These are phyloP conservation scores for Cenchrus purpureus DNA, from an alignment of 176 grass and related monocot species.

Conservation along the genomic window DNA sequence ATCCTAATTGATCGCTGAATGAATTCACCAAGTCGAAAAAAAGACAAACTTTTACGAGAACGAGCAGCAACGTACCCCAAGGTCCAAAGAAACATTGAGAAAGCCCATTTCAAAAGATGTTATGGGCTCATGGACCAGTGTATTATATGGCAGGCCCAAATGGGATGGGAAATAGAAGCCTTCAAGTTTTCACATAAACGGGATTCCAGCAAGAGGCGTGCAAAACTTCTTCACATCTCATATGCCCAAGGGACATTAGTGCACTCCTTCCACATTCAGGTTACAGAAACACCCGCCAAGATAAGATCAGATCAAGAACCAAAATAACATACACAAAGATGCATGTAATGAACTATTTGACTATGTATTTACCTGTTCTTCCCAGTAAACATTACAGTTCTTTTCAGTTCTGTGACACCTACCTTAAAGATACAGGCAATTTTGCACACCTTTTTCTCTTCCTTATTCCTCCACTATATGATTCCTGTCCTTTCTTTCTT, in stretches of 20 bases:
- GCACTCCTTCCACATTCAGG: background rate
- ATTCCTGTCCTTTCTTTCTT: constrained; percentile 30
- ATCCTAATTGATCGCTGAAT: too few relatives aligned
- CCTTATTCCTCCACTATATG: constrained; percentile 37
- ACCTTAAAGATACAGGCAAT: constrained; percentile 44
- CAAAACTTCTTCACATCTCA: too few relatives aligned
- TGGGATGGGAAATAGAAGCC: too few relatives aligned
- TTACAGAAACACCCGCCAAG: background rate
- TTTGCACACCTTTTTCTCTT: constrained; percentile 14
- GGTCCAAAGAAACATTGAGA: background rate
- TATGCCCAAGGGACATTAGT: background rate
- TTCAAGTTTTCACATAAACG: too few relatives aligned
- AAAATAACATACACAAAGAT: background rate
- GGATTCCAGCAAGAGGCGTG: too few relatives aligned
- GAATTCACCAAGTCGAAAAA: too few relatives aligned
- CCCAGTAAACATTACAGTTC: constrained; percentile 39
- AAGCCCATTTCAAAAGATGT: background rate
- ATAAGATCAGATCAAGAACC: background rate
- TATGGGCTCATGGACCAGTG: too few relatives aligned
- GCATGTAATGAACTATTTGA: constrained; percentile 8
- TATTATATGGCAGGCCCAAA: too few relatives aligned
- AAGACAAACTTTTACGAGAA: too few relatives aligned
- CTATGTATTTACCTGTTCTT: constrained; percentile 32
- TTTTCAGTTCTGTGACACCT: constrained; percentile 25
- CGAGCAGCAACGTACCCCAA: too few relatives aligned